These are phyloP conservation scores for Nakaseomyces kungkrabaensis DNA, from an alignment of 1,139 yeast species.

Conservation along the genomic window DNA sequence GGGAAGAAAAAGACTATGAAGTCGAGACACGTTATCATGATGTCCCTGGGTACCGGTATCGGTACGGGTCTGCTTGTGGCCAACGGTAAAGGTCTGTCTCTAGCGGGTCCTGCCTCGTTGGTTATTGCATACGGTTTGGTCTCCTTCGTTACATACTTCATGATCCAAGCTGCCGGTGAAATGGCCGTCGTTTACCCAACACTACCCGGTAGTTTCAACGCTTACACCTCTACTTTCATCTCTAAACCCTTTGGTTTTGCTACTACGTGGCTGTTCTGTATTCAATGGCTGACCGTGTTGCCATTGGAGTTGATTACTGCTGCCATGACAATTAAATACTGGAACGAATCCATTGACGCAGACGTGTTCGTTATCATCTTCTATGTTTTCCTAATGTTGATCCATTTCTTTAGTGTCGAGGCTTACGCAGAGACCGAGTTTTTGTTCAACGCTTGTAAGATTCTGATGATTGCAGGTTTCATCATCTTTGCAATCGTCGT, in stretches of 20 bases:
- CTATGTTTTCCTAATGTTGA: conserved; percentile 42
- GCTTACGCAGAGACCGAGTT: conserved; percentile 74
- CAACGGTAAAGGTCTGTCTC: conserved; percentile 51
- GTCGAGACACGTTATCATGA: conserved; percentile 49
- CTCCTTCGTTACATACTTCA: conserved; percentile 58
- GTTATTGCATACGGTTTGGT: conserved; percentile 58
- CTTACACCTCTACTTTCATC: conserved; percentile 53
- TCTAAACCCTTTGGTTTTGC: conserved; percentile 76
- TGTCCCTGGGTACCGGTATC: conserved; percentile 74
- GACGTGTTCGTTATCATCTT: conserved; percentile 59
- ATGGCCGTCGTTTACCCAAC: conserved; percentile 65
- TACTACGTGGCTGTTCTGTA: conserved; percentile 67
- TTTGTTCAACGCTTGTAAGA: conserved; percentile 45
- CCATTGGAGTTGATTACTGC: conserved; percentile 76
- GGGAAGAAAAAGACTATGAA: conserved; percentile 35
- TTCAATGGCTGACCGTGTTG: conserved; percentile 71
- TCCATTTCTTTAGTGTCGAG: conserved; percentile 46
- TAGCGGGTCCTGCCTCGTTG: conserved; percentile 74
- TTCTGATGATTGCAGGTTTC: conserved; percentile 52
- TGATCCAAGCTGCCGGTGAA: conserved; percentile 76
- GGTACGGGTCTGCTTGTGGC: conserved; percentile 76
- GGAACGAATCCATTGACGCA: conserved; percentile 49
- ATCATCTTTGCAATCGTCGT: conserved; percentile 50
- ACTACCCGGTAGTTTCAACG: conserved; percentile 67
- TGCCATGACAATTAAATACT: conserved; percentile 55